These are phyloP conservation scores for Baorangia bicolor DNA, from an alignment of 768 basidiomycete genomes.

Conservation along the genomic window DNA sequence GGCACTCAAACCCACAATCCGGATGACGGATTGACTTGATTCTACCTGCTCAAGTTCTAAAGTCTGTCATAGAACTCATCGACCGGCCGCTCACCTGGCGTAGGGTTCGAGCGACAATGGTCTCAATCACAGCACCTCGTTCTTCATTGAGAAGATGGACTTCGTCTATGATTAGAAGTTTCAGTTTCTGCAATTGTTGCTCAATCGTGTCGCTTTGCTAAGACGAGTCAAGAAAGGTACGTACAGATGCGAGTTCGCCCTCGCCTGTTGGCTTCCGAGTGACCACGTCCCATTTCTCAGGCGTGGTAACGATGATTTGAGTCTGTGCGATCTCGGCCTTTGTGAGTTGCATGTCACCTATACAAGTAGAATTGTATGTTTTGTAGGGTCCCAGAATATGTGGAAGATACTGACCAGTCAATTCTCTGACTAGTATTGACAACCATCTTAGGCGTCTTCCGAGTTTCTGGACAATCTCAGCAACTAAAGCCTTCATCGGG, in stretches of 20 bases:
- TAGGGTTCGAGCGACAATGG: conserved; percentile 93
- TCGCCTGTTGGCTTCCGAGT: conserved; percentile 96
- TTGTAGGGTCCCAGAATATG: background rate
- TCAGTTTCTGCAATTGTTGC: conserved; percentile 62
- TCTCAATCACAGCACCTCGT: conserved; percentile 96
- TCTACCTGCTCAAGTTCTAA: conserved; percentile 63
- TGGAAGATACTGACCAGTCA: conserved; percentile 63
- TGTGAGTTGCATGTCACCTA: conserved; percentile 95
- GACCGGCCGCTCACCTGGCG: conserved; percentile 58
- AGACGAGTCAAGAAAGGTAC: conserved; percentile 23
- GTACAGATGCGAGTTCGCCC: conserved; percentile 90
- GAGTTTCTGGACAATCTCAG: conserved; percentile 93
- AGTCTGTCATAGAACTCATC: background rate
- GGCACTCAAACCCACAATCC: conserved; percentile 94
- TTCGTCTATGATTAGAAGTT: conserved; percentile 95
- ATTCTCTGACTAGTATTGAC: conserved; percentile 79
- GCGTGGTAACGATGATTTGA: conserved; percentile 97
- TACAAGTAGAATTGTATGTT: background rate
- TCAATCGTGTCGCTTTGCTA: background rate
- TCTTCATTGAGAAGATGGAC: conserved; percentile 97
- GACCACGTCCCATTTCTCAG: conserved; percentile 99
- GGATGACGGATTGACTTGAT: conserved; percentile 92
- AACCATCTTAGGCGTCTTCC: conserved; percentile 90
- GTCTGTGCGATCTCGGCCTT: conserved; percentile 92
- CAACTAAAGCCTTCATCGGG: conserved; percentile 97